Evolutionary conservation across 441 rosid species (phyloP).

Genomic region (Viola pubescens): DNA sequence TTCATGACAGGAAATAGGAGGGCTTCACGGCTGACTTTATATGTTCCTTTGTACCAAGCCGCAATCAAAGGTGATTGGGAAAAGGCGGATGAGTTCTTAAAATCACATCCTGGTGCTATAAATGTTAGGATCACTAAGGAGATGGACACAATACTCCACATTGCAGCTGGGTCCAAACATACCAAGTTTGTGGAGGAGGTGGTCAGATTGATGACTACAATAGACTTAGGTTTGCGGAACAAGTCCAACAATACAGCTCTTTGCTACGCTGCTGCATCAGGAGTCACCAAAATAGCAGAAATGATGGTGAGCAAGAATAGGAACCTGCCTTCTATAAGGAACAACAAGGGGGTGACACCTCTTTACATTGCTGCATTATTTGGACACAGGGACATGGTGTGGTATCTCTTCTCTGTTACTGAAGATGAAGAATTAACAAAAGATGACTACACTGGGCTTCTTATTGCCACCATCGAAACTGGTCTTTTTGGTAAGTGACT

Average conservation of each 20-base stretch:
- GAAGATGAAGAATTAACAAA: constrained; percentile 22
- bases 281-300: constrained; percentile 29
- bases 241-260: constrained; percentile 34
- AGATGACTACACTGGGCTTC: constrained; percentile 27
- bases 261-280: constrained; percentile 37
- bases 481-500: constrained; percentile 26
- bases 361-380: constrained; percentile 34
- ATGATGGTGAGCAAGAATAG: constrained; percentile 28
- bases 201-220: constrained; percentile 24
- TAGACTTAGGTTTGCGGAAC: constrained; percentile 27
- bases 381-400: constrained; percentile 38
- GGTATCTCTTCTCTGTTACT: constrained; percentile 32
- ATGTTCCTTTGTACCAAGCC: constrained; percentile 25
- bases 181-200: constrained; percentile 28
- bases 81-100: constrained; percentile 21
- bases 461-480: constrained; percentile 29
- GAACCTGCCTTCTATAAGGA: constrained; percentile 23
- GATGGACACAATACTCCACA: constrained; percentile 35
- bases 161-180: constrained; percentile 38
- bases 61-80: constrained; percentile 40
- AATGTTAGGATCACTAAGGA: constrained; percentile 25
- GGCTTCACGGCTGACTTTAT: not conserved
- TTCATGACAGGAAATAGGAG: constrained; percentile 7
- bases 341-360: constrained; percentile 28
- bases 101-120: constrained; percentile 23